Evolutionary conservation across 306 rosid genomes (phyloP), one percentile per base, ranked within the genome.

Genomic region (Cotoneaster glaucophyllus): DNA sequence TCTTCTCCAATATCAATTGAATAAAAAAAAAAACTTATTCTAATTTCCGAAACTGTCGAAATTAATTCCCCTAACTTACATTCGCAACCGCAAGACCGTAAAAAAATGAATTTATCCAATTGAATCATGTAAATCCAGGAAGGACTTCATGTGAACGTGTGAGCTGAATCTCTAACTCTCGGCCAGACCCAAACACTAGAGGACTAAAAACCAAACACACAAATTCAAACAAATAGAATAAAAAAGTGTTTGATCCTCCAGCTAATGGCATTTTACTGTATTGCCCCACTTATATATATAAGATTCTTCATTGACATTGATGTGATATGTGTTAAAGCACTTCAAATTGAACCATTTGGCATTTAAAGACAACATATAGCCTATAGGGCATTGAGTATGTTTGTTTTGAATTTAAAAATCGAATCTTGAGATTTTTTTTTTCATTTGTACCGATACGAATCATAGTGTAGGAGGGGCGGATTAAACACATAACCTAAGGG

Each of bases 201-300:
- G 25, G 28, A 71, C 76, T 71, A 56, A 18, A 73, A 58, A 15
- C 67, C 76, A 73, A 73, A 39, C 39, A 57, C 25, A 37, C 5
- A 63, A 63, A 63, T 63, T 63, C 39, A 63, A 63, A 63, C 11
- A 17, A 13, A 17, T 28, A 34, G 12, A 63, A 63, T 63, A 1
- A 28, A 63, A 63, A 63, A 63, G 67, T 50, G 54, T 50, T 50
- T 50, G 54, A 50, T 50, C 62, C 25, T 56, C 62, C 25, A 56
- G 69, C 48, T 19, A 15, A 34, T 65, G 69, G 45, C 69, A 19
- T 65, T 24, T 65, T 65, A 28, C 69, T 65, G 14, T 41, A 63
- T 5, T 29, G 67, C 26, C 69, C 69, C 45, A 64, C 45, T 11
- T 22, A 22, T 3, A 59, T 24, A 59, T 11, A 59, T 24, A 26